These are phyloP conservation scores for Termitomyces sp. DNA, from an alignment of 768 basidiomycete genomes.

Conservation along the genomic window DNA sequence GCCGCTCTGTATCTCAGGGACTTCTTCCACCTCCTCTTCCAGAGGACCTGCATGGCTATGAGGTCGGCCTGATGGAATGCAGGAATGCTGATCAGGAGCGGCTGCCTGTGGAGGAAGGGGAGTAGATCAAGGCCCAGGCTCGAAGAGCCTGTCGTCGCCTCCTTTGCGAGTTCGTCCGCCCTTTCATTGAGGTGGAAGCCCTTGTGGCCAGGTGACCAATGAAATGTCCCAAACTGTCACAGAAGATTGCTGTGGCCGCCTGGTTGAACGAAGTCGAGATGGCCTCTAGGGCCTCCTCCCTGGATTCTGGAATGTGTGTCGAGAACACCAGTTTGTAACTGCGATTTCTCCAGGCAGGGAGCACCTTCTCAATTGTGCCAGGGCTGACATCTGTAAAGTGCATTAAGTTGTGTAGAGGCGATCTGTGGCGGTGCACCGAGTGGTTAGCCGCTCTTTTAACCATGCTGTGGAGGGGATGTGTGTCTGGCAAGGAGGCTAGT, in stretches of 20 bases:
- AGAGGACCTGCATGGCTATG: too few species aligned
- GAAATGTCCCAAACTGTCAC: background rate
- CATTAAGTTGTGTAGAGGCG: background rate
- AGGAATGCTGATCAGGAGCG: too few species aligned
- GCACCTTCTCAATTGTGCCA: background rate
- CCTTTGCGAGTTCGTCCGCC: background rate
- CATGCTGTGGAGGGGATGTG: background rate
- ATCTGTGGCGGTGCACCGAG: background rate
- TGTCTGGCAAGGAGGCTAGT: background rate
- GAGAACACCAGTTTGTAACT: background rate
- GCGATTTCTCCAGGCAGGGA: background rate
- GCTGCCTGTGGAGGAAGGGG: background rate
- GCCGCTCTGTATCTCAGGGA: too few species aligned
- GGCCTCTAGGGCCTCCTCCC: background rate
- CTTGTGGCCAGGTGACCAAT: too few species aligned
- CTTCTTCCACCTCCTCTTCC: too few species aligned
- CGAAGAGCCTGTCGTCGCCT: background rate
- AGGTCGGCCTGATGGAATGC: too few species aligned
- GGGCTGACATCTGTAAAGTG: background rate
- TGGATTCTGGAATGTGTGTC: background rate
- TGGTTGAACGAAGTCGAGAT: background rate
- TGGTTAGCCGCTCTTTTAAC: background rate
- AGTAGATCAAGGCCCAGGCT: background rate
- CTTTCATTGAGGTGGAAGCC: background rate
- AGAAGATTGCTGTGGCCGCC: background rate